A percentile compares a stretch with the other conserved stretches of the same genome.
Evolutionary conservation across 768 basidiomycete species (phyloP).

Genomic region (Leucocoprinus sp.): DNA sequence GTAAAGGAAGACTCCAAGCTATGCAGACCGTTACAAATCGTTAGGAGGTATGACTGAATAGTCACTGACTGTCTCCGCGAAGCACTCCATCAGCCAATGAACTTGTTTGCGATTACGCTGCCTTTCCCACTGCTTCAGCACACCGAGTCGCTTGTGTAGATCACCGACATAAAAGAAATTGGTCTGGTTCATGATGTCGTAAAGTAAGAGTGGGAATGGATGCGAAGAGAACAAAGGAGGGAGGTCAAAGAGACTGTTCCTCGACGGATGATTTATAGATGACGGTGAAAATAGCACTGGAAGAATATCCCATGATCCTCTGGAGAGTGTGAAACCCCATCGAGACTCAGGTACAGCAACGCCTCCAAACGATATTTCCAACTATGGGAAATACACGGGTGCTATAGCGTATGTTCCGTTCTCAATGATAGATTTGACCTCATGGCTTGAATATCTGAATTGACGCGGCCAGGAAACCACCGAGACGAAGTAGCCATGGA

Average conservation of each 20-base stretch:
- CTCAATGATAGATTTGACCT: background rate
- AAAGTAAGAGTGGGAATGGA: background rate
- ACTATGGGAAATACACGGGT: conserved; percentile 4
- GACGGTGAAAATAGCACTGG: background rate
- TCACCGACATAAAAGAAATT: conserved; percentile 35
- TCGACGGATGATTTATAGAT: conserved; percentile 2
- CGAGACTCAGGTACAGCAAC: too few species aligned
- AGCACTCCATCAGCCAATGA: conserved; percentile 49
- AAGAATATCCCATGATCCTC: conserved; percentile 5
- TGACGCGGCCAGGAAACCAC: too few species aligned
- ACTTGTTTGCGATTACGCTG: conserved; percentile 30
- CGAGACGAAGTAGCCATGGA: too few species aligned
- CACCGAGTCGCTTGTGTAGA: conserved; percentile 26
- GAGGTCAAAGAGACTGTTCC: background rate
- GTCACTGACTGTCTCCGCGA: conserved; percentile 49
- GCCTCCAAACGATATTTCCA: background rate
- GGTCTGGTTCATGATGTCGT: conserved; percentile 7
- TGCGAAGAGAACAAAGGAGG: background rate
- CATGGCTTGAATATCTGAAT: background rate
- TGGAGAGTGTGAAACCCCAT: background rate
- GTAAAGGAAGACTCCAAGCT: conserved; percentile 60
- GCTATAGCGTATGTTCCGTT: background rate
- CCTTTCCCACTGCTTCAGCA: conserved; percentile 44
- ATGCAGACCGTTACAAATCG: conserved; percentile 7
- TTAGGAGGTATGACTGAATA: background rate